These are phyloP conservation scores for Sarcodon aspratus DNA, from an alignment of 768 basidiomycete species.

Conservation along the genomic window DNA sequence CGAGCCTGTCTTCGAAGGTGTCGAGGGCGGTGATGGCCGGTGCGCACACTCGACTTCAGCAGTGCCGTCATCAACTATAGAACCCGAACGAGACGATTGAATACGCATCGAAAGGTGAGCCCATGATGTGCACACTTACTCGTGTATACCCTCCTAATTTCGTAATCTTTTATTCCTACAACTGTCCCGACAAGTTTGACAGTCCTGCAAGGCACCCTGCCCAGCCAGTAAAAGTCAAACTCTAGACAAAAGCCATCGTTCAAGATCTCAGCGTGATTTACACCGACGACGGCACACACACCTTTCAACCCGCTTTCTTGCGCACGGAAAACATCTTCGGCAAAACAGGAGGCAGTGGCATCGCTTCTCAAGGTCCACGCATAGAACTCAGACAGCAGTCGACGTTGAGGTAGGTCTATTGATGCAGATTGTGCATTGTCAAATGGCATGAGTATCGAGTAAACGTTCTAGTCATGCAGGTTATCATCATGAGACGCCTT, in stretches of 20 bases:
- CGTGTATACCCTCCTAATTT: slow-evolving; percentile 48
- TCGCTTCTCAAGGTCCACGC: slow-evolving; percentile 14
- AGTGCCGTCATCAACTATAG: slow-evolving; percentile 68
- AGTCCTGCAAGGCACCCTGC: slow-evolving; percentile 56
- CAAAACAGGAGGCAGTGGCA: slow-evolving; percentile 16
- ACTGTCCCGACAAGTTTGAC: slow-evolving; percentile 53
- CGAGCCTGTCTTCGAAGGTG: slow-evolving; percentile 5
- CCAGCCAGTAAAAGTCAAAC: slow-evolving; percentile 60
- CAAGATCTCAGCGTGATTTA: not conserved
- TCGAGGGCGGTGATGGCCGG: slow-evolving; percentile 15
- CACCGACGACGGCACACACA: not conserved
- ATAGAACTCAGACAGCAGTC: not conserved
- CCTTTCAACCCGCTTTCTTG: slow-evolving; percentile 10
- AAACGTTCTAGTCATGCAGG: too few relatives aligned
- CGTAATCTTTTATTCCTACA: slow-evolving; percentile 49
- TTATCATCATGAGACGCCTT: too few relatives aligned
- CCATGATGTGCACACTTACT: slow-evolving; percentile 22
- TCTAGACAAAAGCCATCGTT: slow-evolving; percentile 18
- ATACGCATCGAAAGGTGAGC: not conserved
- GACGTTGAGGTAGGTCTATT: too few relatives aligned
- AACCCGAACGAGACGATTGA: not conserved
- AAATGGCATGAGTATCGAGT: too few relatives aligned
- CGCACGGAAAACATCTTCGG: slow-evolving; percentile 13
- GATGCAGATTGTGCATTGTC: too few relatives aligned
- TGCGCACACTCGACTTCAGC: slow-evolving; percentile 59